phyloP scores from a whole-genome alignment of 768 basidiomycete genomes.

The Kwoniella sp. region DNA sequence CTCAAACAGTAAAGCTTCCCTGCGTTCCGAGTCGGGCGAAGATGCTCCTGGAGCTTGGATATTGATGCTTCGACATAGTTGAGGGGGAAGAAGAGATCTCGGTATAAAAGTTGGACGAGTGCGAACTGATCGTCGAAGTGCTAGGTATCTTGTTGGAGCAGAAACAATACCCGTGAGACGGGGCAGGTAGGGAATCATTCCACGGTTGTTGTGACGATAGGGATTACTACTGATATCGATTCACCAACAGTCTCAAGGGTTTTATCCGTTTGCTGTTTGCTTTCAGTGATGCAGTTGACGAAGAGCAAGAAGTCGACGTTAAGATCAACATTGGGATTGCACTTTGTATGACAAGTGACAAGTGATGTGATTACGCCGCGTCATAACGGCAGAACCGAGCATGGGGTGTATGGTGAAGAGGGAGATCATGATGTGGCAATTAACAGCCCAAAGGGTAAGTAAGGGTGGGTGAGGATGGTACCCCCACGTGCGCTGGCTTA shows the following conservation, averaged over 20 bases:
- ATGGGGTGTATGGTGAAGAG: too few relatives aligned
- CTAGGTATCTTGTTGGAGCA: neutral
- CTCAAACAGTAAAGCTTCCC: constrained; percentile 1
- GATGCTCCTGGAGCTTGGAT: constrained; percentile 10
- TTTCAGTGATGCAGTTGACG: neutral
- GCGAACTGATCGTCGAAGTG: neutral
- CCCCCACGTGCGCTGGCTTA: neutral
- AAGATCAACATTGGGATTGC: neutral
- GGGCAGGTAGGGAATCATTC: neutral
- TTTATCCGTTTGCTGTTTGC: too few relatives aligned
- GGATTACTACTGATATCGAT: too few relatives aligned
- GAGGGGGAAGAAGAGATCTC: constrained; percentile 8
- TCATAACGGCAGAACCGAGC: neutral
- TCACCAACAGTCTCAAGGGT: too few relatives aligned
- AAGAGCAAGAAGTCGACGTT: neutral
- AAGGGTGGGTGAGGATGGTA: too few relatives aligned
- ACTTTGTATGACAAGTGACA: neutral
- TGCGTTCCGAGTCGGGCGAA: neutral
- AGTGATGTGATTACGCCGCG: neutral
- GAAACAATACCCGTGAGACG: neutral
- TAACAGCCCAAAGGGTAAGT: neutral
- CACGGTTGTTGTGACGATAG: too few relatives aligned
- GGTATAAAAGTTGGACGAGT: neutral
- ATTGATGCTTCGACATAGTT: constrained; percentile 1
- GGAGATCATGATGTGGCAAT: neutral